A percentile compares a stretch with the other conserved stretches of the same genome.
Evolutionary conservation across 179 eudicot species (phyloP).

Genomic region (Silene coronaria): DNA sequence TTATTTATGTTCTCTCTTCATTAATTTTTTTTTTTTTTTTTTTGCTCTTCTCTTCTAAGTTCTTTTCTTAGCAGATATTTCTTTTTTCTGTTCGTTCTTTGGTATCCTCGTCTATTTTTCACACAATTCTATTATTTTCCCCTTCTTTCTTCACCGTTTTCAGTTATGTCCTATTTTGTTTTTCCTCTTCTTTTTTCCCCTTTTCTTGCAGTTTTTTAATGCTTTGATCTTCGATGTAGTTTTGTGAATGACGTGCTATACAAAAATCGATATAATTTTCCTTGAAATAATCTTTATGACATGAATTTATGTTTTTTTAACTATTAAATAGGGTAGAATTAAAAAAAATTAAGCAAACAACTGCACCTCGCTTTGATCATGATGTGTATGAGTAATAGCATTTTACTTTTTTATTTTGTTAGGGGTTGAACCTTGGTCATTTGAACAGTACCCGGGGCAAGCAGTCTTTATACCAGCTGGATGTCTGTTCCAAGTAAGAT

Average conservation of each 20-base stretch:
- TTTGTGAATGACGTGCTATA: background rate
- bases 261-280: background rate
- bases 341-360: background rate
- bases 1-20: too few relatives aligned
- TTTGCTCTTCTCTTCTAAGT: too few relatives aligned
- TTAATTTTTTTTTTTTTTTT: too few relatives aligned
- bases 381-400: conserved; percentile 6
- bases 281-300: background rate
- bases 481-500: conserved; percentile 86
- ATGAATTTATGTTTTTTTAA: background rate
- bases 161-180: background rate
- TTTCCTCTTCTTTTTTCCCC: background rate
- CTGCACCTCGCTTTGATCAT: background rate
- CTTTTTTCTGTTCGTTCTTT: too few relatives aligned
- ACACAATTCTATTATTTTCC: too few relatives aligned
- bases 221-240: background rate
- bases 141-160: background rate
- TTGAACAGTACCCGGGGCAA: conserved; percentile 77
- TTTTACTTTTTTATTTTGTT: conserved; percentile 17
- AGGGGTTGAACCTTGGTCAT: conserved; percentile 96
- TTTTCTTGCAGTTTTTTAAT: background rate
- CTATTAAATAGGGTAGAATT: background rate
- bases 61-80: too few relatives aligned
- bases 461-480: conserved; percentile 97
- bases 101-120: too few relatives aligned